Evolutionary conservation across 1,284 basidiomycete genomes (phyloP).

Genomic region (Trichosporon sp.): DNA sequence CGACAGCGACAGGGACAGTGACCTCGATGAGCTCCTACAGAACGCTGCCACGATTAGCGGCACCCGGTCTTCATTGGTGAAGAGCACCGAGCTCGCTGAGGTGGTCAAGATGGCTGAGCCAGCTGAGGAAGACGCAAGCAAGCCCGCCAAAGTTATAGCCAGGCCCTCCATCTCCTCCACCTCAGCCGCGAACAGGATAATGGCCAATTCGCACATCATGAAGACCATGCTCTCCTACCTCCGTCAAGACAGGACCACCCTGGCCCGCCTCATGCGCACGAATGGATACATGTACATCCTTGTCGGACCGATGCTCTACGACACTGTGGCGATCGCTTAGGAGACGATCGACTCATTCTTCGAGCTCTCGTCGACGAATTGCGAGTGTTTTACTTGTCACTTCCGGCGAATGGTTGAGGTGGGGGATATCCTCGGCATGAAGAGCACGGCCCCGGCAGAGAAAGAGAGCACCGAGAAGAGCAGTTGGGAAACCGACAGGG

Average conservation of each 20-base stretch:
- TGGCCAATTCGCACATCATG: slow-evolving; percentile 6
- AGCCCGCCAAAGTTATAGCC: no score
- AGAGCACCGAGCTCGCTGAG: no score
- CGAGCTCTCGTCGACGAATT: background rate
- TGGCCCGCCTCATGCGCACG: slow-evolving; percentile 14
- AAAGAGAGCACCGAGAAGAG: background rate
- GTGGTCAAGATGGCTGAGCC: background rate
- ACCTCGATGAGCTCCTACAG: no score
- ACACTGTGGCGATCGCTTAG: slow-evolving; percentile 2
- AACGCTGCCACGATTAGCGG: no score
- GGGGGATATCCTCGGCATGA: no score
- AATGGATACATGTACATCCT: slow-evolving; percentile 9
- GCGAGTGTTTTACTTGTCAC: background rate
- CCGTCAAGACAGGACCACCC: slow-evolving; percentile 3
- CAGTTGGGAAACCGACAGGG: background rate
- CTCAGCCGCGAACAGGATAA: background rate
- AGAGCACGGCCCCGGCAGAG: no score
- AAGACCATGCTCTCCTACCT: slow-evolving; percentile 5
- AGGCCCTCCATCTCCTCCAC: no score
- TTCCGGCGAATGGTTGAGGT: no score
- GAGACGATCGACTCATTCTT: background rate
- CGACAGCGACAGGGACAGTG: no score
- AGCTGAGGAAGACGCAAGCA: no score
- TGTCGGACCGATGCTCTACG: slow-evolving; percentile 9
- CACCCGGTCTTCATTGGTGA: no score